phyloP scores from a whole-genome alignment of 345 rosid species.

The Linum tenue region DNA sequence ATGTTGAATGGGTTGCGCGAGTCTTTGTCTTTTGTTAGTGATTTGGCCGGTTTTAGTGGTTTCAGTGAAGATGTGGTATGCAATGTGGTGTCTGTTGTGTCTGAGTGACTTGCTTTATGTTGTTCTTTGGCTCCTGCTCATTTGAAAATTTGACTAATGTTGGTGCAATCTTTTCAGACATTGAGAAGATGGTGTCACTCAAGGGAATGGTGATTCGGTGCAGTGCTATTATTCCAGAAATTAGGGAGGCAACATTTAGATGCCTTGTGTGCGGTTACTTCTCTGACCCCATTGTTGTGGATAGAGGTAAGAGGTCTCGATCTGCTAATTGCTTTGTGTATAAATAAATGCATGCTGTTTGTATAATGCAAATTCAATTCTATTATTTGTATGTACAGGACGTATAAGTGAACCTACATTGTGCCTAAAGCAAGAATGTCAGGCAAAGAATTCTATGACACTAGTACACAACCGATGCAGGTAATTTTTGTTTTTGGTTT shows the following conservation, averaged over 20 bases:
- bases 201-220: constrained; percentile 92
- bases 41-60: neutral
- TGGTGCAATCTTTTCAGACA: constrained; percentile 38
- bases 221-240: constrained; percentile 93
- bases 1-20: neutral
- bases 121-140: neutral
- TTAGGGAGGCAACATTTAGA: constrained; percentile 86
- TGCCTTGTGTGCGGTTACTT: constrained; percentile 82
- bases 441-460: constrained; percentile 81
- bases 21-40: neutral
- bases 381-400: constrained; percentile 34
- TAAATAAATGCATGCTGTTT: neutral
- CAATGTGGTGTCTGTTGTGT: too few relatives aligned
- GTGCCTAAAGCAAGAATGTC: constrained; percentile 76
- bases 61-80: neutral
- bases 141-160: neutral
- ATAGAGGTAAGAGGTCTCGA: constrained; percentile 61
- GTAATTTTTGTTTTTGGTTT: constrained; percentile 26
- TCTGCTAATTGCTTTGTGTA: constrained; percentile 1
- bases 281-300: constrained; percentile 79
- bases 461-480: constrained; percentile 93
- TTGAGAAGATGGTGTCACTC: constrained; percentile 92
- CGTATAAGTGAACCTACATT: constrained; percentile 65
- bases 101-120: neutral
- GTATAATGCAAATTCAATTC: neutral